Conservation (phyloP, 139 green algal species). For the Eudorina sp. region DNA sequence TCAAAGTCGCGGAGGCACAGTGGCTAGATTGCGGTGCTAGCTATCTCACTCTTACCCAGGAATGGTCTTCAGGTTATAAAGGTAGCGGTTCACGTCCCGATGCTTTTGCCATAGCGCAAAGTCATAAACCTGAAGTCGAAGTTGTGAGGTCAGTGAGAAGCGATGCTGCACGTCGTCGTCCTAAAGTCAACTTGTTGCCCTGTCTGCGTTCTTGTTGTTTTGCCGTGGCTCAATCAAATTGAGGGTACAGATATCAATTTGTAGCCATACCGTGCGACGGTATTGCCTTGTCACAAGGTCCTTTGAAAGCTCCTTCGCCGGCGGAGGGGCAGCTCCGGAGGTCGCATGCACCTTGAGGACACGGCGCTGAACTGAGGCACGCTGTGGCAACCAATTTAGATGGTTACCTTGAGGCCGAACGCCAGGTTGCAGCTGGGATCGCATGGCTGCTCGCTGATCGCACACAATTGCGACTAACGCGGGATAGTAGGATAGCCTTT, state of each 20-base stretch:
- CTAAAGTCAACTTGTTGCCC: too few species aligned
- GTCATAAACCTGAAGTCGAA: slow-evolving; percentile 41
- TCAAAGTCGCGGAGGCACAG: too few species aligned
- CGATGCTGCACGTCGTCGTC: too few species aligned
- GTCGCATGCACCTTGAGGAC: neutral
- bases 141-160: neutral
- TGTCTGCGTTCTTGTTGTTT: too few species aligned
- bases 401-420: neutral
- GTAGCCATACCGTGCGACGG: slow-evolving; percentile 5
- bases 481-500: slow-evolving; percentile 23
- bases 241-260: neutral
- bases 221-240: too few species aligned
- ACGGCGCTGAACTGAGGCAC: neutral
- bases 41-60: neutral
- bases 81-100: slow-evolving; percentile 38
- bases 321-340: neutral
- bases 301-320: neutral
- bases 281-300: slow-evolving; percentile 32
- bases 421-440: neutral
- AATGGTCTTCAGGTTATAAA: slow-evolving; percentile 40
- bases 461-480: neutral
- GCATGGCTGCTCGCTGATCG: slow-evolving; percentile 24
- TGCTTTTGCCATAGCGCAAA: slow-evolving; percentile 42
- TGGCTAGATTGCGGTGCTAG: neutral
- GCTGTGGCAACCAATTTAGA: slow-evolving; percentile 14